Evolutionary conservation across 352 stramenopile species (phyloP), one percentile per base, ranked within the genome.

Genomic region (Phytophthora sansomeana): DNA sequence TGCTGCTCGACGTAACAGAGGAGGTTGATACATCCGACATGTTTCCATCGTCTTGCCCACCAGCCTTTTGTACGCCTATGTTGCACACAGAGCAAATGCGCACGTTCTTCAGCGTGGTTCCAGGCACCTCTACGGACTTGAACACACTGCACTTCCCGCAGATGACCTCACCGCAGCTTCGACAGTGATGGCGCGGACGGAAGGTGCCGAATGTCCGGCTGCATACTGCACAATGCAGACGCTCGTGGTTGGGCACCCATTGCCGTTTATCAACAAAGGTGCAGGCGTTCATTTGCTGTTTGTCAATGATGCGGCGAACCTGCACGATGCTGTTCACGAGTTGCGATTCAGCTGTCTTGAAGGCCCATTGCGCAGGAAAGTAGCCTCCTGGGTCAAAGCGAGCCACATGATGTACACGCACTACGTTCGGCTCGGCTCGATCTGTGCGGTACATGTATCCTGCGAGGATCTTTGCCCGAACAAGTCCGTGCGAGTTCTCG

Each of bases 81-180:
- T 93, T 94, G 70, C 86, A 94, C 32, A 93, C 75, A 3, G 85
- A 91, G 69, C 86, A 96, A 43, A 95, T 89, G 33, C 87, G 86
- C 58, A 95, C 81, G 63, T 91, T 93, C 72, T 91, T 89, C 58
- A 96, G 72, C 26, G 77, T 92, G 6, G 85, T 91, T 47, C 85
- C 88, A 9, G 88, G 88, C 21, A 96, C 80, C 44, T 96, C 85
- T 7, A 93, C 83, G n/a, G 72, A 77, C 61, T 87, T 85, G 63
- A 93, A 90, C 16, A 96, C 69, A 58, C 81, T 92, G 72, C 88
- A 96, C 63, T 96, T 96, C 35, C 85, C 81, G 56, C 88, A 96
- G 46, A 96, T 95, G 28, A 96, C 86, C 61, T 96, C 88, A n/a
- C 88, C 88, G 47, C 88, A 96, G 63, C 84, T 91, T 63, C 88